Evolutionary conservation across 352 stramenopile species (phyloP), one percentile per base, ranked within the genome.

Genomic region (Pythium phragmitis): DNA sequence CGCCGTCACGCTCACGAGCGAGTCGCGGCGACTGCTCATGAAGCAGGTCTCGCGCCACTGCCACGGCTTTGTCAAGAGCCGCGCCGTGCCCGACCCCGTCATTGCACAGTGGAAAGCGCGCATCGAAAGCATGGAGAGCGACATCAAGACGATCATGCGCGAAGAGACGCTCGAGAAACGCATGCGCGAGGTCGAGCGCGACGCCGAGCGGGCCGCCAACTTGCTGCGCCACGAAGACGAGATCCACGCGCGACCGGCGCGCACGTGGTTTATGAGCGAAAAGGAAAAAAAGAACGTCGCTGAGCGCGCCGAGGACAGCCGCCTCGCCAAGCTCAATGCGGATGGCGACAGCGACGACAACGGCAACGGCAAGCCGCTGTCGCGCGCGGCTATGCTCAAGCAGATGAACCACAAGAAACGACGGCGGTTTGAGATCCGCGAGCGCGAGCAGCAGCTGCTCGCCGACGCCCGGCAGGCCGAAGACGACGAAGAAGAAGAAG

Each of bases 251-350:
- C 83, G 92, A 7, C 92, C 91, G 33, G 85, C 86, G 34, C 85
- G 90, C 59, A 97, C 87, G 62, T 98, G 94, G 94, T 98, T 97
- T 65, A 88, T 96, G 77, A 92, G 86, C 39, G 82, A 96, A 67
- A 87, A 84, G 56, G 82, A 97, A 60, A 97, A 97, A 72, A 89
- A 96, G 66, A 84, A 79, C 17, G 77, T 96, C 36, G 77, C 76
- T 11, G 80, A 88, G 63, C 73, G 76, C 30, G 84, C 81, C 23
- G 86, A 94, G 8, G 73, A 88, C 41, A 75, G 88, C n/a, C 79
- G 81, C n/a, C 70, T 75, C 23, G 63, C 71, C 51, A 65, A 88
- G 56, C 55, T 79, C 9, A 65, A 68, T 37, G 72, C 67, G 1
- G 69, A 80, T 17, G 63, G 78, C n/a, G 63, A 68, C 3, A 64